A percentile compares a stretch with the other conserved stretches of the same genome.
These are phyloP conservation scores for Vitellaria paradoxa DNA, from an alignment of 179 eudicot species.

Conservation along the genomic window DNA sequence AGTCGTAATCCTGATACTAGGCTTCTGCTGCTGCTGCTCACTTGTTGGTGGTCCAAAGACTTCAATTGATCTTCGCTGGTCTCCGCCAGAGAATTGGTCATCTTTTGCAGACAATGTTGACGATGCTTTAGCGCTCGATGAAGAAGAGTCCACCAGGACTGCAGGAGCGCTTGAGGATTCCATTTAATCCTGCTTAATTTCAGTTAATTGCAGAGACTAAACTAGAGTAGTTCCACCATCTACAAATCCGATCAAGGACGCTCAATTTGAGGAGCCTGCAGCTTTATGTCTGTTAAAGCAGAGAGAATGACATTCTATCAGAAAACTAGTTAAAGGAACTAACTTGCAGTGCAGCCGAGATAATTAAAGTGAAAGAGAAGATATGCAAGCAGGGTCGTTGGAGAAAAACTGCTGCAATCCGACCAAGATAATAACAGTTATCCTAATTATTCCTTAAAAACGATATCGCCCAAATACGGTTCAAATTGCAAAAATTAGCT, in stretches of 20 bases:
- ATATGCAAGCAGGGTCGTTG: too few relatives aligned
- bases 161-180: background rate
- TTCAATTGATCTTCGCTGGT: background rate
- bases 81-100: background rate
- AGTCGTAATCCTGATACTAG: background rate
- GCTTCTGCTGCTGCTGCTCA: background rate
- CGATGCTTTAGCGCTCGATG: background rate
- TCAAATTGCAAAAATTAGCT: too few relatives aligned
- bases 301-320: background rate
- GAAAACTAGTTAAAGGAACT: too few relatives aligned
- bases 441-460: too few relatives aligned
- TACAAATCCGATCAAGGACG: background rate
- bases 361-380: too few relatives aligned
- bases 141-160: background rate
- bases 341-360: too few relatives aligned
- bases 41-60: constrained; percentile 17
- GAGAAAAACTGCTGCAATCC: too few relatives aligned
- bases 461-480: too few relatives aligned
- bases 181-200: background rate
- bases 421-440: too few relatives aligned
- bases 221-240: background rate
- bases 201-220: background rate
- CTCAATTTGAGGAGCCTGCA: background rate
- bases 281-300: background rate
- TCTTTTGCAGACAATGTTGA: background rate